These are phyloP conservation scores for Mucor piriformis DNA, from an alignment of 371 early-diverging fungal genomes.

Conservation along the genomic window DNA sequence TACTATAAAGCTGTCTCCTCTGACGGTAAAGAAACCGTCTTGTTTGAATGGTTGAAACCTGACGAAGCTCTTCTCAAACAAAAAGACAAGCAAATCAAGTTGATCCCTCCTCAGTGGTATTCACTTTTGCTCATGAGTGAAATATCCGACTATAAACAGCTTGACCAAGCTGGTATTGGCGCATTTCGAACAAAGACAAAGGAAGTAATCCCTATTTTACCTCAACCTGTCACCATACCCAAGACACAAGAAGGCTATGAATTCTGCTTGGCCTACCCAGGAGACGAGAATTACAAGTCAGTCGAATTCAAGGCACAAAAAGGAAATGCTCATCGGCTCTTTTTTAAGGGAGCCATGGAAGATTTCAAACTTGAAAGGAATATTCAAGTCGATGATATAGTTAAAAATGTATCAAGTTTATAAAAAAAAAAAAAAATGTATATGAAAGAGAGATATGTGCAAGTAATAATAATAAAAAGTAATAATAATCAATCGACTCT, in stretches of 20 bases:
- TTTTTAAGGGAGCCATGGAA: slow-evolving; percentile 37
- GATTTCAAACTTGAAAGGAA: slow-evolving; percentile 33
- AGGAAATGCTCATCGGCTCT: slow-evolving; percentile 41
- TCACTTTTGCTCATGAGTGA: slow-evolving; percentile 47
- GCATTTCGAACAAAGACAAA: slow-evolving; percentile 25
- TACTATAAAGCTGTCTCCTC: slow-evolving; percentile 33
- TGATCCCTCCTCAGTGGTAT: slow-evolving; percentile 76
- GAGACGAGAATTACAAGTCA: slow-evolving; percentile 38
- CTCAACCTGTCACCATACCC: slow-evolving; percentile 40
- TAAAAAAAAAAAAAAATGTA: neutral
- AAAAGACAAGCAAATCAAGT: slow-evolving; percentile 27
- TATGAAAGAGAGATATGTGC: slow-evolving; percentile 1
- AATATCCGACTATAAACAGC: slow-evolving; percentile 27
- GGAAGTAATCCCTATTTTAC: slow-evolving; percentile 43
- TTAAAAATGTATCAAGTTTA: slow-evolving; percentile 11
- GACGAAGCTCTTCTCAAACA: slow-evolving; percentile 45
- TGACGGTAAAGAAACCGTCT: slow-evolving; percentile 68
- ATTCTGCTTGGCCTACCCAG: slow-evolving; percentile 42
- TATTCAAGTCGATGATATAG: slow-evolving; percentile 25
- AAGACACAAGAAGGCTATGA: slow-evolving; percentile 25
- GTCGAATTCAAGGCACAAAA: slow-evolving; percentile 13
- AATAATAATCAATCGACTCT: slow-evolving; percentile 1
- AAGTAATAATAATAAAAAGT: neutral
- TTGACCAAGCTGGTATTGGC: slow-evolving; percentile 40
- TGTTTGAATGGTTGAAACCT: slow-evolving; percentile 73